phyloP scores from a whole-genome alignment of 2,329 filamentous ascomycete genomes.

The Ceratocystis ficicola region DNA sequence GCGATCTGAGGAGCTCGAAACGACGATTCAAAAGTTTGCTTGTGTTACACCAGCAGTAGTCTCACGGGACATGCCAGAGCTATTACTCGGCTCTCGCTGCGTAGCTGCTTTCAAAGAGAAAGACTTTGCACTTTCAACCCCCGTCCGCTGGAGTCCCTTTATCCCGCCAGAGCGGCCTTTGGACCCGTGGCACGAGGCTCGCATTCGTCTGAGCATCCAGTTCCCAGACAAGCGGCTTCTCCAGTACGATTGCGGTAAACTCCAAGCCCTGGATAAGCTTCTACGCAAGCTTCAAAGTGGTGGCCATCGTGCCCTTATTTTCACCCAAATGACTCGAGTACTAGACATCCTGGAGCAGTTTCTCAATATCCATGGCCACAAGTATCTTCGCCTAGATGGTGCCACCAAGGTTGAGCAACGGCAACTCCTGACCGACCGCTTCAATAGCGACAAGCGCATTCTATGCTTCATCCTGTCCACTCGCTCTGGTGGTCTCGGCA shows the following conservation, averaged over 20 bases:
- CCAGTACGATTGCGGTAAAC: conserved; percentile 94
- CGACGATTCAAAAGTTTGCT: conserved; percentile 71
- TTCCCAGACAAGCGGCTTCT: conserved; percentile 94
- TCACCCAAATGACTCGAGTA: conserved; percentile 99
- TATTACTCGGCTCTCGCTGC: conserved; percentile 52
- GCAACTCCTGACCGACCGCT: conserved; percentile 88
- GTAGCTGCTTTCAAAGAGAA: conserved; percentile 45
- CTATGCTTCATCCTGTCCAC: conserved; percentile 92
- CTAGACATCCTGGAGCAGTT: conserved; percentile 96
- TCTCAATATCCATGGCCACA: conserved; percentile 92
- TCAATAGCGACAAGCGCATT: conserved; percentile 89
- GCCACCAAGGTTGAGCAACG: conserved; percentile 91
- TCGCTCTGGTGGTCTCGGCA: conserved; percentile 83
- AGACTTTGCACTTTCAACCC: conserved; percentile 46
- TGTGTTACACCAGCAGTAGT: conserved; percentile 86
- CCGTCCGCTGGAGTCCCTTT: conserved; percentile 44
- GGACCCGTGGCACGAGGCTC: conserved; percentile 87
- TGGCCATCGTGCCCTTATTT: conserved; percentile 89
- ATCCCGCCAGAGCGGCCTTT: conserved; percentile 43
- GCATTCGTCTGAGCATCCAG: conserved; percentile 85
- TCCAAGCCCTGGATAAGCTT: conserved; percentile 77
- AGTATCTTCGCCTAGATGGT: conserved; percentile 92
- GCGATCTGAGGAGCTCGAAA: conserved; percentile 59
- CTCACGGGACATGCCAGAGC: conserved; percentile 59
- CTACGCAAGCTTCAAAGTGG: conserved; percentile 77